Base-by-base conservation (phyloP, 495 filamentous ascomycete genomes). In the Xylaria bambusicola region DNA sequence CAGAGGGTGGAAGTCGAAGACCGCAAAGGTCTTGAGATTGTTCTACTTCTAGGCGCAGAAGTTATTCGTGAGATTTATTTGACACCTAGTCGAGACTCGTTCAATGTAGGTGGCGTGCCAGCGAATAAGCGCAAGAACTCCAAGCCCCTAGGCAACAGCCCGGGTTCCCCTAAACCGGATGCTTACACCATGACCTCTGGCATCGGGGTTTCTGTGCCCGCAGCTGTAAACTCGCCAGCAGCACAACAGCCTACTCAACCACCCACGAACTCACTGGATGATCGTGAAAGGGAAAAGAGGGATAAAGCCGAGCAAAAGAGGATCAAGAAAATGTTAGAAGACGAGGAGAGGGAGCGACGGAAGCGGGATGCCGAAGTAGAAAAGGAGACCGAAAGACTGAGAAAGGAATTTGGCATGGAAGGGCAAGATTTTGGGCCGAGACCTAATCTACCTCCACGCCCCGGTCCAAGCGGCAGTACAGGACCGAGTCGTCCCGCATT, bases 1-100 rank as follows among this genome's bases (percentile, higher is more conserved):
- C 86, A 88, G 45, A 80, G 94, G 1, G 89, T 97, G 3, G 93
- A 97, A 40, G 86, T 97, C 65, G 93, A 98, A 70, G 94, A 98
- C 72, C 84, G 87, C 57, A 98, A 98, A 72, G 94, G 94, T 2
- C 77, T 98, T 6, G 94, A 98, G 73, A 80, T 98, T 1, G 89
- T 93, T 0, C 71, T 98, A 3, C 68, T 98, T n/a, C 78, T 98
- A 4, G 80, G 86, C 24, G 88, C 92, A 1, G 84, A 89, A 38
- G 89, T 92, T 9, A 95, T 98, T 62, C 85, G 88, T 23, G 94
- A 98, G 60, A 82, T 97, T 17, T 97, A 87, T 74, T 87, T 94
- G 60, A 75, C 76, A 26, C 75, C 84, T 13, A 80, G 85, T 48
- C 79, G 79, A 35, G 86, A 93, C 62, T 75, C 84, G 0, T 98